Conservation (phyloP, 192 early-diverging fungal genomes). For the Coemansia sp. region DNA sequence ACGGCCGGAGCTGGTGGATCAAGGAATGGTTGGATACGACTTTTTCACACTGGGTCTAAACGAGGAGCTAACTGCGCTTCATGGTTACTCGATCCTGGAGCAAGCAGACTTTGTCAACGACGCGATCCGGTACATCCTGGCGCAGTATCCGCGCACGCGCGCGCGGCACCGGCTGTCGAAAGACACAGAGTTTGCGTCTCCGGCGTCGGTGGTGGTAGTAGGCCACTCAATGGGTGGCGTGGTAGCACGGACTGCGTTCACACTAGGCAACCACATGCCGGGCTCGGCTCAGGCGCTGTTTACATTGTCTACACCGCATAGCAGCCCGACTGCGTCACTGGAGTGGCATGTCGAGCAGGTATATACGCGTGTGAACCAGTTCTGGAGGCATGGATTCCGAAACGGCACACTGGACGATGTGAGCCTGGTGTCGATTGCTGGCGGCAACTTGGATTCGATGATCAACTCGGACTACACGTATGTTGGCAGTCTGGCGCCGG, state of each 20-base stretch:
- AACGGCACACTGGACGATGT: conserved; percentile 53
- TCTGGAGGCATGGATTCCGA: conserved; percentile 60
- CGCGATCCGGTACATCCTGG: conserved; percentile 70
- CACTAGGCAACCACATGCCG: conserved; percentile 61
- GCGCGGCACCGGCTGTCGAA: conserved; percentile 7
- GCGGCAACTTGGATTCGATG: conserved; percentile 81
- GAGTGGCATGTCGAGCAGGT: conserved; percentile 53
- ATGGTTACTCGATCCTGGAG: conserved; percentile 73
- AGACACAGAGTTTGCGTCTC: conserved; percentile 41
- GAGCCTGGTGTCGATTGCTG: conserved; percentile 83
- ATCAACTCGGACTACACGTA: conserved; percentile 76
- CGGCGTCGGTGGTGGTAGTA: conserved; percentile 74
- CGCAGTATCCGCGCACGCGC: conserved; percentile 58
- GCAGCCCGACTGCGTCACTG: conserved; percentile 72
- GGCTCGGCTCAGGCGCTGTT: conserved; percentile 77
- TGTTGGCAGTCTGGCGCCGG: conserved; percentile 60
- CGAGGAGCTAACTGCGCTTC: conserved; percentile 90
- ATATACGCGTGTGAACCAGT: conserved; percentile 63
- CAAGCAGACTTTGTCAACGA: conserved; percentile 85
- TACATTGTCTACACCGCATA: conserved; percentile 86
- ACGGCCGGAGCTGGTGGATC: conserved; percentile 7
- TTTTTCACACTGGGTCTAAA: conserved; percentile 70
- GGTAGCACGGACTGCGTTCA: conserved; percentile 78
- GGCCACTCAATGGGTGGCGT: conserved; percentile 97
- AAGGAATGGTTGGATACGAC: conserved; percentile 47